Conservation (phyloP, 2,329 filamentous ascomycete genomes). For the Colletotrichum scovillei region DNA sequence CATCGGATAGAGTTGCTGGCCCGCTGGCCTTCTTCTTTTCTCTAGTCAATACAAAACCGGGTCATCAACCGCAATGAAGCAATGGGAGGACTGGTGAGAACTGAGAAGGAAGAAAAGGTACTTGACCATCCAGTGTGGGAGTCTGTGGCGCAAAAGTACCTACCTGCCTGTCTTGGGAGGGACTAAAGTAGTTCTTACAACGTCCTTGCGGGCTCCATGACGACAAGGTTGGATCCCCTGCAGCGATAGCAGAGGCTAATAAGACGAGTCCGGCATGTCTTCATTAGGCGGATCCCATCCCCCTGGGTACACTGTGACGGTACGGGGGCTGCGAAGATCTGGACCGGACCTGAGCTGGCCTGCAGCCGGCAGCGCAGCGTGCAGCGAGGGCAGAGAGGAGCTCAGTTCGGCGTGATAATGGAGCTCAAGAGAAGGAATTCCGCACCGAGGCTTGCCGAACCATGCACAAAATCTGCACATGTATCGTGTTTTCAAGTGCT, state of each 20-base stretch:
- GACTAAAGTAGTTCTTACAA: slow-evolving; percentile 21
- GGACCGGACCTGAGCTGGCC: slow-evolving; percentile 27
- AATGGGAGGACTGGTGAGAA: not conserved
- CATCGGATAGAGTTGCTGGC: not conserved
- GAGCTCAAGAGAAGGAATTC: slow-evolving; percentile 20
- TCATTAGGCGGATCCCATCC: slow-evolving; percentile 35
- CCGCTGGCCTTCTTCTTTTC: not conserved
- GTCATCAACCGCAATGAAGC: slow-evolving; percentile 2
- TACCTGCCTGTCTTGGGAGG: slow-evolving; percentile 29
- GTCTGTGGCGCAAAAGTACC: slow-evolving; percentile 32
- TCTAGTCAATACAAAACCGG: not conserved
- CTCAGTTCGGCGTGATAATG: not conserved
- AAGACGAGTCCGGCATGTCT: slow-evolving; percentile 37
- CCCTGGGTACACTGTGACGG: slow-evolving; percentile 36
- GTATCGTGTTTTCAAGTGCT: slow-evolving; percentile 11
- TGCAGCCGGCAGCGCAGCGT: slow-evolving; percentile 29
- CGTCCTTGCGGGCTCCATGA: slow-evolving; percentile 17
- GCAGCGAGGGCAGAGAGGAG: slow-evolving; percentile 16
- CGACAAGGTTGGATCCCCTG: slow-evolving; percentile 32
- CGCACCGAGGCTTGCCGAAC: slow-evolving; percentile 28
- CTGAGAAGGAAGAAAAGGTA: slow-evolving; percentile 6
- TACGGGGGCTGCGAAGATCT: slow-evolving; percentile 33
- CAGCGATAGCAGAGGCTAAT: slow-evolving; percentile 36
- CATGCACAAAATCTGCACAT: slow-evolving; percentile 5
- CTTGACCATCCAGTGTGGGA: slow-evolving; percentile 6